Base-by-base conservation (phyloP, 495 filamentous ascomycete genomes). In the Recurvomyces mirabilis region DNA sequence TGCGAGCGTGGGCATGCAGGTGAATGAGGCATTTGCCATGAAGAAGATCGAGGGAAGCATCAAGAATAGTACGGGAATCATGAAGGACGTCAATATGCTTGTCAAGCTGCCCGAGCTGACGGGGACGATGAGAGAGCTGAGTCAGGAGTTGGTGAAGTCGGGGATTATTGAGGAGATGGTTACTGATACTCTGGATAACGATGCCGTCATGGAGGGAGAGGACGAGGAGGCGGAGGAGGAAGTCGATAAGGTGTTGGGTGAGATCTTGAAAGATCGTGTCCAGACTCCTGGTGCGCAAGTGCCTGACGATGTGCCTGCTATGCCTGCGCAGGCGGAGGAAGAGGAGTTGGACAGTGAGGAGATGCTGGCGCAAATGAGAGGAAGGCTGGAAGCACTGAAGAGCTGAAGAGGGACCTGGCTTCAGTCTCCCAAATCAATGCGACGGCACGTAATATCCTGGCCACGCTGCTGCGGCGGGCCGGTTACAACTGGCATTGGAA, bases 91-190 rank as follows among this genome's bases (percentile, higher is more conserved):
- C 36, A 98, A 98, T 61, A 73, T 70, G 2, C 68, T 96, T 5
- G 75, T 95, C 20, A 70, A 81, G 20, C 64, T 98, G 47, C 91
- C 91, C 13, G 82, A 94, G 67, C 67, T 98, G 25, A 84, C 79
- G 17, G 77, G 75, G 33, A 95, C 89, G 10, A 96, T 96, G 91
- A 70, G 74, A 35, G 87, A 95, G 63, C 68, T 98, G 20, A 82
- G 79, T 43, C 69, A 79, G 38, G 91, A 98, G 68, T 62, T 96
- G 55, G 79, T 94, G 47, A 88, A 82, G 63, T 88, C 91, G 1
- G 91, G 93, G 3, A 88, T 98, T 50, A 94, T 98, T 46, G 91
- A 98, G 66, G 91, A 98, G 68, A 94, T 95, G 81, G 79, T 93
- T 11, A 81, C 77, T 31, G 91, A 96, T 59, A 77, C 70, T 30